These are phyloP conservation scores for Ceriops tagal DNA, from an alignment of 345 rosid genomes.

Conservation along the genomic window DNA sequence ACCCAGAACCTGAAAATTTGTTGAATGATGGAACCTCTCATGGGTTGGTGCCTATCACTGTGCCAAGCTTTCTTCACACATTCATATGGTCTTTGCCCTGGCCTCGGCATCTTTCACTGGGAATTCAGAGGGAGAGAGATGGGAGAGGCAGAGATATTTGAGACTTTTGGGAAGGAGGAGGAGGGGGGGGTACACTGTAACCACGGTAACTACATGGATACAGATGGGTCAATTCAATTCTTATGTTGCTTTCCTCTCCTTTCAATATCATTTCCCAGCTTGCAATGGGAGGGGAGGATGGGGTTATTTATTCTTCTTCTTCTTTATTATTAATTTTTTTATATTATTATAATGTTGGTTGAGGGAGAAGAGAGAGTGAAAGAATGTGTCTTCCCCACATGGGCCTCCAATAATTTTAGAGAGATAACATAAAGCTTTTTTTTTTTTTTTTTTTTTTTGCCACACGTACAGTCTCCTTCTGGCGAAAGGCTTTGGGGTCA, in stretches of 20 bases:
- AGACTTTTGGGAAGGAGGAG: not conserved
- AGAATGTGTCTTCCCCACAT: constrained; percentile 31
- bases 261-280: constrained; percentile 32
- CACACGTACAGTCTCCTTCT: not conserved
- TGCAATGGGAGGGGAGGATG: constrained; percentile 28
- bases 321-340: too few species aligned
- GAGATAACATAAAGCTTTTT: constrained; percentile 1
- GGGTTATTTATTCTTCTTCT: constrained; percentile 9
- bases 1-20: constrained; percentile 87
- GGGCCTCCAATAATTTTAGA: constrained; percentile 28
- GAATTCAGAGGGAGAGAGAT: not conserved
- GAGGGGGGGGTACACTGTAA: not conserved
- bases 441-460: not conserved
- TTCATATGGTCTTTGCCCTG: constrained; percentile 94
- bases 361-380: constrained; percentile 16
- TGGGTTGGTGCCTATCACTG: constrained; percentile 88
- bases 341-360: not conserved
- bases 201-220: constrained; percentile 22
- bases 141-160: constrained; percentile 6
- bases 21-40: constrained; percentile 78
- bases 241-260: constrained; percentile 16
- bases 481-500: constrained; percentile 11
- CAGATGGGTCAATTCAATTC: constrained; percentile 28
- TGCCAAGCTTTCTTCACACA: constrained; percentile 97
- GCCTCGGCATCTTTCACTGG: constrained; percentile 71